A percentile compares a stretch with the other conserved stretches of the same genome.
Conservation (phyloP, 352 stramenopile genomes). For the Globisporangium radiosum region DNA sequence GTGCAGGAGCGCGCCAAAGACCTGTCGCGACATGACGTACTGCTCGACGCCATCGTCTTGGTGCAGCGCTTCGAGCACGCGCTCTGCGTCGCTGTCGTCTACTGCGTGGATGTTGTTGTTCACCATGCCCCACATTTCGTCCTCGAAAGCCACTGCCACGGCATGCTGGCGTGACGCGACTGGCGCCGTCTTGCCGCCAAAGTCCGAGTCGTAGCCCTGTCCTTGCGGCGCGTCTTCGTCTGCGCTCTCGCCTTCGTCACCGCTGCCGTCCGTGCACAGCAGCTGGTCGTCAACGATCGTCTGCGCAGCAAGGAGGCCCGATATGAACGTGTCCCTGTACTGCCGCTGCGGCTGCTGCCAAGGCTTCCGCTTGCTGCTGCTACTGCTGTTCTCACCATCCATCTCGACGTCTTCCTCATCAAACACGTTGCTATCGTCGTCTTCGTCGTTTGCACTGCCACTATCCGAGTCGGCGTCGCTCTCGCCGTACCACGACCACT, state of each 20-base stretch:
- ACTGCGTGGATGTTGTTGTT: conserved; percentile 24
- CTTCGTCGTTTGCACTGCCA: conserved; percentile 12
- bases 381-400: conserved; percentile 4
- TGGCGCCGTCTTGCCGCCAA: conserved; percentile 33
- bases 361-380: conserved; percentile 11
- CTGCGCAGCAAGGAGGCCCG: conserved; percentile 37
- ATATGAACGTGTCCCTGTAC: conserved; percentile 27
- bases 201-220: conserved; percentile 74
- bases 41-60: conserved; percentile 21
- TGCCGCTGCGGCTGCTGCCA: conserved; percentile 17
- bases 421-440: not conserved
- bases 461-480: conserved; percentile 49
- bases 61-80: conserved; percentile 13
- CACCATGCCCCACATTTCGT: conserved; percentile 38
- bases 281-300: conserved; percentile 43
- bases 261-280: conserved; percentile 20
- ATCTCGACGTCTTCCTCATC: conserved; percentile 16
- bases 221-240: conserved; percentile 34
- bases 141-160: conserved; percentile 21
- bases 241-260: conserved; percentile 25
- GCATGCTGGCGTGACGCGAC: conserved; percentile 5
- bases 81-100: conserved; percentile 19
- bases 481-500: conserved; percentile 57
- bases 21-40: conserved; percentile 65
- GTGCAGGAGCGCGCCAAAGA: conserved; percentile 51